These are phyloP conservation scores for Ananas comosus DNA, from an alignment of 176 grass and related monocot species.

Conservation along the genomic window DNA sequence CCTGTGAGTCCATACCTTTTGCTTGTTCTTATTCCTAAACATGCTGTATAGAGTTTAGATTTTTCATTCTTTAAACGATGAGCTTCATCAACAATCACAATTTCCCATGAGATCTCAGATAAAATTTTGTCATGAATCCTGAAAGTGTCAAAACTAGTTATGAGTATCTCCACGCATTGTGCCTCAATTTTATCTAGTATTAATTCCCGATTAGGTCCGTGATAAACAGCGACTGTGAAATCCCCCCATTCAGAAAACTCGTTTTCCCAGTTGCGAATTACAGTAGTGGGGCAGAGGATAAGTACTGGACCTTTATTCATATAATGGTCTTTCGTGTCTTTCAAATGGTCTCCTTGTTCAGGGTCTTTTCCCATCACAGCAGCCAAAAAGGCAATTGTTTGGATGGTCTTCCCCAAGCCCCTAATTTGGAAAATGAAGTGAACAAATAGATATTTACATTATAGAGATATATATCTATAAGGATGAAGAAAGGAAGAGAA, in stretches of 20 bases:
- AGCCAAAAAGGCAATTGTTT: slow-evolving; percentile 85
- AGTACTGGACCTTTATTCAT: slow-evolving; percentile 50
- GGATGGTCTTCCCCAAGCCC: slow-evolving; percentile 96
- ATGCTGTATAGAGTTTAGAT: slow-evolving; percentile 63
- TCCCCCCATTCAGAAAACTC: slow-evolving; percentile 86
- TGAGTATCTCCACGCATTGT: slow-evolving; percentile 53
- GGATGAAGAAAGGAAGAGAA: not conserved
- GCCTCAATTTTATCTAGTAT: slow-evolving; percentile 69
- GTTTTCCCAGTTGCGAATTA: slow-evolving; percentile 95
- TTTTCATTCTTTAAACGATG: slow-evolving; percentile 93
- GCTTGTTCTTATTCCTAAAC: slow-evolving; percentile 64
- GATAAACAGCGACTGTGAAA: slow-evolving; percentile 70
- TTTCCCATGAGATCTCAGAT: slow-evolving; percentile 67
- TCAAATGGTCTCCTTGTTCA: slow-evolving; percentile 25
- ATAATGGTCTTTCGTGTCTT: slow-evolving; percentile 13
- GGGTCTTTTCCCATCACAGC: slow-evolving; percentile 56
- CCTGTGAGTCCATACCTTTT: slow-evolving; percentile 85
- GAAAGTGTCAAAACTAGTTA: slow-evolving; percentile 98
- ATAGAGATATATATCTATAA: not conserved
- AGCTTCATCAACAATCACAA: slow-evolving; percentile 93
- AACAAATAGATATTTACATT: slow-evolving; percentile 12
- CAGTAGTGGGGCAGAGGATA: slow-evolving; percentile 77
- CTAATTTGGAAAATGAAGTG: slow-evolving; percentile 33
- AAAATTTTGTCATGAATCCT: slow-evolving; percentile 74
- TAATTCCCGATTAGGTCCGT: slow-evolving; percentile 81